A percentile compares a stretch with the other conserved stretches of the same genome.
Conservation (phyloP, 1,139 yeast species). For the Ogataea hybrid region DNA sequence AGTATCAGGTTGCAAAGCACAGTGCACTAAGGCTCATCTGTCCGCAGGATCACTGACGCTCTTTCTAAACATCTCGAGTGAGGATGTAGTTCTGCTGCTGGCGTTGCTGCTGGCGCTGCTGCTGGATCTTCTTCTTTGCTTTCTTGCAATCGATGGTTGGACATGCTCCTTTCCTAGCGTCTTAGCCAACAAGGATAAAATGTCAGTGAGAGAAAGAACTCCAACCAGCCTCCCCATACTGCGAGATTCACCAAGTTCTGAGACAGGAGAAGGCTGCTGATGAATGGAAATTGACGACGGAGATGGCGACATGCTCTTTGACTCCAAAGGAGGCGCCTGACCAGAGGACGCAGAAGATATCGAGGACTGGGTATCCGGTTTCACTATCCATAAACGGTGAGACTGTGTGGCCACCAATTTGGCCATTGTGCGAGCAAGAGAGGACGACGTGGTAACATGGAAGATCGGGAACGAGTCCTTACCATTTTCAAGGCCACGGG, state of each 20-base stretch:
- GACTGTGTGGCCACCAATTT: conserved; percentile 93
- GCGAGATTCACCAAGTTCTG: conserved; percentile 32
- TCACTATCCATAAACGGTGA: conserved; percentile 92
- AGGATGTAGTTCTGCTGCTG: conserved; percentile 31
- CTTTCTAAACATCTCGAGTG: conserved; percentile 35
- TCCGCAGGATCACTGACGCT: conserved; percentile 27
- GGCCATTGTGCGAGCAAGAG: conserved; percentile 87
- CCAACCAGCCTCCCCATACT: conserved; percentile 81
- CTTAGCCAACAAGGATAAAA: conserved; percentile 75
- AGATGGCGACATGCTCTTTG: conserved; percentile 14
- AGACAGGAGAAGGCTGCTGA: conserved; percentile 15
- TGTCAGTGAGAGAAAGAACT: conserved; percentile 88
- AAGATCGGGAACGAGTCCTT: conserved; percentile 96
- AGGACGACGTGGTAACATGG: conserved; percentile 78
- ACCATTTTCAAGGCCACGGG: conserved; percentile 89
- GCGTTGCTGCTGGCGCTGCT: conserved; percentile 33
- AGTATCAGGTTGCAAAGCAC: background rate
- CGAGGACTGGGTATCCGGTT: conserved; percentile 37
- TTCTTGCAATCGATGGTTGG: conserved; percentile 83
- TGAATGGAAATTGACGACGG: conserved; percentile 22
- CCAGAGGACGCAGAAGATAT: conserved; percentile 17
- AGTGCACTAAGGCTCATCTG: conserved; percentile 6
- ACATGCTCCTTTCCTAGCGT: conserved; percentile 59
- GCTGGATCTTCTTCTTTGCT: conserved; percentile 76
- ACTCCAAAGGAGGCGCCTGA: conserved; percentile 11